Percentiles rank a stretch among this genome's conserved stretches.
phyloP scores from a whole-genome alignment of 495 filamentous ascomycete species.

The Recurvomyces mirabilis region DNA sequence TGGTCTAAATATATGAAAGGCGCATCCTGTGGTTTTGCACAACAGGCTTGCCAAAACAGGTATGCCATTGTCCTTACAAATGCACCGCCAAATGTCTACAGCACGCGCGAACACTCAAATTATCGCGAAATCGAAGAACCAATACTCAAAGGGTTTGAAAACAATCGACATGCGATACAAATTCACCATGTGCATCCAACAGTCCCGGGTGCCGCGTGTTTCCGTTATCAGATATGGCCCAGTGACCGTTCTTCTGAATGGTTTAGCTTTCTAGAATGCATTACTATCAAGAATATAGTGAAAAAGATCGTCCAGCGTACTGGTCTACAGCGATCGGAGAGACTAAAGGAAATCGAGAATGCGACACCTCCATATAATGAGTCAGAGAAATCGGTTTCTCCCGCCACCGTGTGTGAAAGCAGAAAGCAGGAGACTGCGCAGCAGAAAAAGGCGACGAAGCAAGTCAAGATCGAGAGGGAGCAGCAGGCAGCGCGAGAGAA shows the following conservation, averaged over 20 bases:
- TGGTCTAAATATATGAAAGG: conserved; percentile 6
- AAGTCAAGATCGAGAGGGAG: conserved; percentile 1
- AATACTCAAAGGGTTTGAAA: conserved; percentile 2
- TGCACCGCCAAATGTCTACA: conserved; percentile 7
- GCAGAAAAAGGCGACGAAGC: not conserved
- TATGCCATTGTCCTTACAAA: conserved; percentile 2
- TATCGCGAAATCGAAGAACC: conserved; percentile 4
- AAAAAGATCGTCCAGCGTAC: no score
- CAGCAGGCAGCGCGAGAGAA: conserved; percentile 1
- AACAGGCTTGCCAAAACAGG: conserved; percentile 4
- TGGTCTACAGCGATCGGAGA: no score
- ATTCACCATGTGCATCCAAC: conserved; percentile 1
- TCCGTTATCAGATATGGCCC: conserved; percentile 4
- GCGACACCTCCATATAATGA: no score
- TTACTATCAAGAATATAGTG: no score
- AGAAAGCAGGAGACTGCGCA: not conserved
- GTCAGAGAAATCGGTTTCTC: not conserved
- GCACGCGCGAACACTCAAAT: conserved; percentile 1
- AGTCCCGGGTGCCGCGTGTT: conserved; percentile 1
- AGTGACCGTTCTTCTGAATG: not conserved
- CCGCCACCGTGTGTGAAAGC: not conserved
- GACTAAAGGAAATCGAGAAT: no score
- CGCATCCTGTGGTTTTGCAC: conserved; percentile 2
- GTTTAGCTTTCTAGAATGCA: not conserved
- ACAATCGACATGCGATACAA: not conserved